Percentiles rank a stretch among this genome's conserved stretches.
Evolutionary conservation across 2,329 filamentous ascomycete species (phyloP).

Genomic region (Colletotrichum sp.): DNA sequence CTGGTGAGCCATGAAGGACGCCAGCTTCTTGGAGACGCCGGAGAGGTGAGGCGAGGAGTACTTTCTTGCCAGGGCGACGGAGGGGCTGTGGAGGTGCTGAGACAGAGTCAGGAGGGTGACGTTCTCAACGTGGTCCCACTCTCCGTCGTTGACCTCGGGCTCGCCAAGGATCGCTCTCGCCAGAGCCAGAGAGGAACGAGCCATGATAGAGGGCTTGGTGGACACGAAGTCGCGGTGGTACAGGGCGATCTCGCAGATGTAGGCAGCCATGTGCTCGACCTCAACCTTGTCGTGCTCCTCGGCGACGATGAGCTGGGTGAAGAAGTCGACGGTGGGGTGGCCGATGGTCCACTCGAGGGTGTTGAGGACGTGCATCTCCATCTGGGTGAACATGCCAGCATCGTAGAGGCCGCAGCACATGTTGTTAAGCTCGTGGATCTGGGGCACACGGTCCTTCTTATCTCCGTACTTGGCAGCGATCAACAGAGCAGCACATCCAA

Average conservation of each 20-base stretch:
- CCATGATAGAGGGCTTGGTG: constrained; percentile 88
- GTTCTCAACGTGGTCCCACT: constrained; percentile 79
- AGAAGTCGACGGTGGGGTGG: constrained; percentile 94
- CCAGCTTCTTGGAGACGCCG: constrained; percentile 58
- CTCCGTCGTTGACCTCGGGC: constrained; percentile 74
- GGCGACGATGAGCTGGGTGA: constrained; percentile 84
- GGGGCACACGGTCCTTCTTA: constrained; percentile 98
- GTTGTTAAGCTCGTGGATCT: constrained; percentile 94
- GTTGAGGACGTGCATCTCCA: constrained; percentile 99
- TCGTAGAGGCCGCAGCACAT: constrained; percentile 99
- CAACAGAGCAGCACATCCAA: constrained; percentile 92
- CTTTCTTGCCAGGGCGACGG: constrained; percentile 63
- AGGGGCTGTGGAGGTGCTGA: constrained; percentile 64
- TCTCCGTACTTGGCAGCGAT: constrained; percentile 99
- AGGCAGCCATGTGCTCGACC: constrained; percentile 92
- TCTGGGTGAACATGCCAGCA: constrained; percentile 99
- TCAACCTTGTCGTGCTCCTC: constrained; percentile 82
- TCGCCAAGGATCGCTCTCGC: constrained; percentile 85
- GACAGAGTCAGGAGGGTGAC: constrained; percentile 66
- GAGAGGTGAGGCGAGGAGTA: constrained; percentile 61
- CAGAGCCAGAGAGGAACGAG: constrained; percentile 83
- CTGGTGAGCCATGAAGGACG: constrained; percentile 65
- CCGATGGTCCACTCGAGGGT: constrained; percentile 96
- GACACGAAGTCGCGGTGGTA: constrained; percentile 98
- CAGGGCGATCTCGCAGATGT: constrained; percentile 92